Percentiles rank a stretch among this genome's conserved stretches.
Evolutionary conservation across 805 yeast species (phyloP).

Genomic region (Wickerhamomyces rabaulensis): DNA sequence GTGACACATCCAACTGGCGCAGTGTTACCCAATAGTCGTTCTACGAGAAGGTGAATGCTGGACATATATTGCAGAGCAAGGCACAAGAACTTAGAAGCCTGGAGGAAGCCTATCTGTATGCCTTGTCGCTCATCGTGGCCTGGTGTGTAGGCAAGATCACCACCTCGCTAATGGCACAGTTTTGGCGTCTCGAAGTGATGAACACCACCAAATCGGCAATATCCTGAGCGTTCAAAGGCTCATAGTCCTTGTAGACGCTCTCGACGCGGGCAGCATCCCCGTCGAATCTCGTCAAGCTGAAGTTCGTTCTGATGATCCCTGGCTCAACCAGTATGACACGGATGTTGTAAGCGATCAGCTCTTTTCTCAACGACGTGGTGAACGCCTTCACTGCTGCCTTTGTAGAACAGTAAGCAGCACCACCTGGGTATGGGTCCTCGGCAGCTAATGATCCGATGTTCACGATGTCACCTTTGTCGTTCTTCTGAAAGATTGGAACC

Average conservation of each 20-base stretch:
- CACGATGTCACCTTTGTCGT: conserved; percentile 64
- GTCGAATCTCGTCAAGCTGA: conserved; percentile 50
- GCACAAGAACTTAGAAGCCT: too few relatives aligned
- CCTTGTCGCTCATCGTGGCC: conserved; percentile 45
- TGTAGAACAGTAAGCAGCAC: conserved; percentile 69
- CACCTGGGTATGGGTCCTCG: conserved; percentile 58
- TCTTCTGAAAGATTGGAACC: conserved; percentile 58
- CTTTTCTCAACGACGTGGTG: conserved; percentile 66
- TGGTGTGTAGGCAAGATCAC: conserved; percentile 85
- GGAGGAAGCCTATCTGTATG: conserved; percentile 11
- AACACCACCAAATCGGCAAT: conserved; percentile 56
- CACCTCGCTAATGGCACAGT: conserved; percentile 65
- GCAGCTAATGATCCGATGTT: conserved; percentile 74
- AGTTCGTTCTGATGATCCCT: conserved; percentile 62
- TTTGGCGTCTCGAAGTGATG: conserved; percentile 49
- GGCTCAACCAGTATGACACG: conserved; percentile 62
- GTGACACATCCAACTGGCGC: too few relatives aligned
- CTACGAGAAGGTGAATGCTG: too few relatives aligned
- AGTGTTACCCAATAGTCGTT: too few relatives aligned
- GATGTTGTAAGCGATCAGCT: conserved; percentile 59
- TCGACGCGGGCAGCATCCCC: conserved; percentile 50
- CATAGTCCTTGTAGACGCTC: conserved; percentile 48
- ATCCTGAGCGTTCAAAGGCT: conserved; percentile 52
- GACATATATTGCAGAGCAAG: too few relatives aligned
- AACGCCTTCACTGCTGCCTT: conserved; percentile 71